Evolutionary conservation across 2,329 filamentous ascomycete genomes (phyloP).

Genomic region (Monilinia vaccinii-corymbosi): DNA sequence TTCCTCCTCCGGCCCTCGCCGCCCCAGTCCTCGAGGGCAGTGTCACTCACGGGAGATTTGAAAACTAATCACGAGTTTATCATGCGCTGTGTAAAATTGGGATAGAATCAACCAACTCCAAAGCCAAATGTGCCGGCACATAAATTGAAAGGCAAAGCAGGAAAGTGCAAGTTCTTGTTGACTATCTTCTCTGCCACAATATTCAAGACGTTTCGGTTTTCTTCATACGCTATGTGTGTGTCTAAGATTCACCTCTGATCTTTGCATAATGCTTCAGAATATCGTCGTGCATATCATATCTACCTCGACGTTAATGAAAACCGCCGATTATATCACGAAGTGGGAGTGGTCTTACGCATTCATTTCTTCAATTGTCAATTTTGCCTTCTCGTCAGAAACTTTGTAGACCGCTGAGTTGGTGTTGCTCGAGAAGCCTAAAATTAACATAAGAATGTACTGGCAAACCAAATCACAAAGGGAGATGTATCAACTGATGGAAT

Average conservation of each 20-base stretch:
- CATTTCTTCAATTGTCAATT: slow-evolving; percentile 61
- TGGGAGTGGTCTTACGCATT: slow-evolving; percentile 38
- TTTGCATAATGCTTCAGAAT: not conserved
- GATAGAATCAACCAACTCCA: not conserved
- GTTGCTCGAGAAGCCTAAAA: slow-evolving; percentile 50
- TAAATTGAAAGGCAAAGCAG: not conserved
- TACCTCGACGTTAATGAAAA: not conserved
- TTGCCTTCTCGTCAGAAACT: slow-evolving; percentile 49
- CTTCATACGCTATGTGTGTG: not conserved
- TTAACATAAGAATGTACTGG: not conserved
- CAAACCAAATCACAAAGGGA: not conserved
- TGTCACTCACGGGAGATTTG: not conserved
- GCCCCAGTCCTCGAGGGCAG: not conserved
- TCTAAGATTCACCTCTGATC: not conserved
- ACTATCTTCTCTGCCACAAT: not conserved
- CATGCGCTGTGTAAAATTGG: not conserved
- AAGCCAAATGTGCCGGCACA: not conserved
- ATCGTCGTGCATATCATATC: slow-evolving; percentile 4
- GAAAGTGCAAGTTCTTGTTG: not conserved
- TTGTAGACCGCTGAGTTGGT: slow-evolving; percentile 47
- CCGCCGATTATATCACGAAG: not conserved
- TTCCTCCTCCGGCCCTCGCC: not conserved
- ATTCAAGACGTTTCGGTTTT: not conserved
- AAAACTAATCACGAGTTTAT: not conserved
- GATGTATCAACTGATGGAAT: not conserved